Evolutionary conservation across 2,329 filamentous ascomycete species (phyloP), one percentile per base, ranked within the genome.

Genomic region (Aspergillus pseudoglaucus): DNA sequence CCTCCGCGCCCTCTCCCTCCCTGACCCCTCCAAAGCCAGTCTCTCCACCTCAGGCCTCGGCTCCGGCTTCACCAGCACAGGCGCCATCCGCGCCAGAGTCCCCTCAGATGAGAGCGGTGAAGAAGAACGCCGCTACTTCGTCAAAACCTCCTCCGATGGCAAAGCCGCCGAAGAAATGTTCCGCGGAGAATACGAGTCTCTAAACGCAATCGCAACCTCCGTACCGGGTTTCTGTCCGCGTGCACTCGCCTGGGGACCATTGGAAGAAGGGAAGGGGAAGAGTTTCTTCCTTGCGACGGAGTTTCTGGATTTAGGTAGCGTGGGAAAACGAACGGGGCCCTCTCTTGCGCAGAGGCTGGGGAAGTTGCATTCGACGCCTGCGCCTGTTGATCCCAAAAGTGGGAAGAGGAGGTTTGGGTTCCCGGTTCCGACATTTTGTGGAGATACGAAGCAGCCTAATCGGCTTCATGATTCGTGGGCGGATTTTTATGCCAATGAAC

Each of bases 371-470:
- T 84, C 80, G 2, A 88, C 83, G 1, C 81, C 85, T 0, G 87
- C 87, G 0, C 86, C 88, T 1, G 22, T 48, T 14, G 58, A 63
- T 37, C 53, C 58, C 1, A 44, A 54, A 42, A 62, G 57, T 27
- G 60, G 58, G 8, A 54, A 53, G 15, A 84, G 1, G 66, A 78
- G 9, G 81, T 96, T 91, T 56, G 91, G 91, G 2, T 96, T 96
- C 61, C 86, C 87, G 0, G 84, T 85, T 0, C 73, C 85, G 1
- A 96, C 90, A 0, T 95, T 87, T 68, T 96, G 91, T 67, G 90
- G 90, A 2, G 81, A 88, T 41, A 93, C 88, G 6, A 79, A 78
- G 37, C 91, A 96, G 69, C 81, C 89, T 42, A 97, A 96, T 62
- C 71, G 71, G 0, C 95, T 80, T 71, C 79, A 75, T 42, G 70